Percentiles rank a stretch among this genome's conserved stretches.
Evolutionary conservation across 1,284 basidiomycete species (phyloP).

Genomic region (Leccinum subrobustum): DNA sequence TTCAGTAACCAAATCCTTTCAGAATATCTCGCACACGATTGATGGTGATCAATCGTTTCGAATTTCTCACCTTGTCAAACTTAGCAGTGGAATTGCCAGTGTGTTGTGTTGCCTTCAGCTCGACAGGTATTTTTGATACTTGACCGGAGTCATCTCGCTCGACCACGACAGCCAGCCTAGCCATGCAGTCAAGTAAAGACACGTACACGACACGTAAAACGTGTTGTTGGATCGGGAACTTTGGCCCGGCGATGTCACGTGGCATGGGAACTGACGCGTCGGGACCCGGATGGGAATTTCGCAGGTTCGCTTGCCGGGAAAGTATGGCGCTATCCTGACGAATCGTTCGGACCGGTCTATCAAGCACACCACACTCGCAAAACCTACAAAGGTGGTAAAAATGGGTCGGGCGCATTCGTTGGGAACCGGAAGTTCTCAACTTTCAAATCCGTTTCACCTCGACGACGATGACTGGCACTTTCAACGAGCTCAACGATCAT

Average conservation of each 20-base stretch:
- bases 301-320: slow-evolving; percentile 15
- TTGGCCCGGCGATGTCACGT: no score
- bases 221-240: no score
- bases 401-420: slow-evolving; percentile 1
- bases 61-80: slow-evolving; percentile 18
- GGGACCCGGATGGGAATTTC: slow-evolving; percentile 4
- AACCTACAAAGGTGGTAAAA: slow-evolving; percentile 7
- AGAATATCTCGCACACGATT: background rate
- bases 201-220: no score
- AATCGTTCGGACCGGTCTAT: slow-evolving; percentile 7
- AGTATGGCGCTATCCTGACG: slow-evolving; percentile 25
- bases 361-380: slow-evolving; percentile 4
- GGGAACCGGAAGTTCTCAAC: slow-evolving; percentile 3
- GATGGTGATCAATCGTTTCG: background rate
- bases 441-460: background rate
- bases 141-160: slow-evolving; percentile 30
- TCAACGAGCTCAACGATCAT: background rate
- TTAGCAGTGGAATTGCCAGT: background rate
- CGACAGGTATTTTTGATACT: slow-evolving; percentile 20
- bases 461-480: slow-evolving; percentile 1
- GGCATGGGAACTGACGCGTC: background rate
- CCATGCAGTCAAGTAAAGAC: background rate
- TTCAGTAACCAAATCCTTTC: slow-evolving; percentile 5
- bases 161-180: slow-evolving; percentile 6
- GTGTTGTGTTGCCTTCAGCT: background rate